Conservation (phyloP, 441 rosid species). For the Sinapis alba region DNA sequence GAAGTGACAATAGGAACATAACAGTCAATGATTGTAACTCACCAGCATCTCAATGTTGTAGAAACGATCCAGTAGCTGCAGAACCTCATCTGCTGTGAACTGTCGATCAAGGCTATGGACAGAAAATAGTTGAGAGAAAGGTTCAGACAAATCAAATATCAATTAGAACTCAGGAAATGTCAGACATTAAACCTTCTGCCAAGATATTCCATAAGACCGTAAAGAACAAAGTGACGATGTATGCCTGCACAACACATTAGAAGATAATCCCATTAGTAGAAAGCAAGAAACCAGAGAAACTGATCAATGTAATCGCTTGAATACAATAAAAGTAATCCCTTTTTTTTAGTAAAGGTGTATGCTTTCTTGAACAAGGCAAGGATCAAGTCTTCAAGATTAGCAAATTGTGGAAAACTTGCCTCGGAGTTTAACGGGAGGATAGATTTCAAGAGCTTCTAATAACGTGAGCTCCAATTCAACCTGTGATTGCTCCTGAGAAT, state of each 20-base stretch:
- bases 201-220: constrained; percentile 91
- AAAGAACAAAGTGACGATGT: constrained; percentile 92
- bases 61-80: constrained; percentile 87
- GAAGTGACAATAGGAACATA: neutral
- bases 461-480: constrained; percentile 93
- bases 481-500: constrained; percentile 81
- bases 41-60: constrained; percentile 97
- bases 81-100: constrained; percentile 88
- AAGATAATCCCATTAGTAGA: neutral
- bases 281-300: constrained; percentile 13
- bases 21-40: constrained; percentile 17
- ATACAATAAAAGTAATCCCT: neutral
- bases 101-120: constrained; percentile 71
- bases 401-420: constrained; percentile 44
- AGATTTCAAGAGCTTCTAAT: constrained; percentile 90
- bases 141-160: neutral
- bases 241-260: constrained; percentile 57
- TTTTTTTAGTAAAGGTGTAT: neutral
- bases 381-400: neutral
- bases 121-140: neutral
- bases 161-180: neutral
- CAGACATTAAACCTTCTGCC: constrained; percentile 67
- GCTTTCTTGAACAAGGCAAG: neutral
- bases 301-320: constrained; percentile 3
- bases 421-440: constrained; percentile 83